Evolutionary conservation across 495 filamentous ascomycete genomes (phyloP).

Genomic region (Parathielavia hyrcaniae): DNA sequence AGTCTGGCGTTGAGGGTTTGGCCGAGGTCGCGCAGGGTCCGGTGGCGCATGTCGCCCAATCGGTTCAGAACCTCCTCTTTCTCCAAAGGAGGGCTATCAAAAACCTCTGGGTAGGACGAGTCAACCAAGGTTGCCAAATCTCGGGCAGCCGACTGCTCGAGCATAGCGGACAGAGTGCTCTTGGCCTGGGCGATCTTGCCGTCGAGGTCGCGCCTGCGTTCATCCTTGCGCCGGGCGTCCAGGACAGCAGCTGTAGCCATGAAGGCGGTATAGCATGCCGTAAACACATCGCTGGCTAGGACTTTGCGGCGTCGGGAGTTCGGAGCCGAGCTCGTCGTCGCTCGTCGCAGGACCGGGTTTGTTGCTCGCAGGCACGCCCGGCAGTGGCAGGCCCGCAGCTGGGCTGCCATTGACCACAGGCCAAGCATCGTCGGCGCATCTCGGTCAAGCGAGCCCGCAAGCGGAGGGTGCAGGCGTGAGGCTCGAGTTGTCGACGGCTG

Average conservation of each 20-base stretch:
- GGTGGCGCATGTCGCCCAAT: slow-evolving; percentile 8
- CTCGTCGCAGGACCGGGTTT: slow-evolving; percentile 29
- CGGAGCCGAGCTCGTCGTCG: slow-evolving; percentile 10
- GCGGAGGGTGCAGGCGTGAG: neutral
- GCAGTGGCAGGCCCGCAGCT: slow-evolving; percentile 59
- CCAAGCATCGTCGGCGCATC: slow-evolving; percentile 56
- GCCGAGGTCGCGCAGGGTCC: neutral
- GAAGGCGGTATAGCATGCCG: slow-evolving; percentile 64
- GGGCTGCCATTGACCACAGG: slow-evolving; percentile 63
- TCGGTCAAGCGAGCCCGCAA: slow-evolving; percentile 23
- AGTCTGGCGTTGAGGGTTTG: neutral
- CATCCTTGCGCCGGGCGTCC: slow-evolving; percentile 58
- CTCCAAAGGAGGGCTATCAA: neutral
- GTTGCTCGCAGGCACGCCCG: slow-evolving; percentile 54
- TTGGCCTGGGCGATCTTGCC: slow-evolving; percentile 45
- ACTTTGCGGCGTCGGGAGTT: slow-evolving; percentile 47
- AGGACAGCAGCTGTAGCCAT: slow-evolving; percentile 63
- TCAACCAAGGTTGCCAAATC: slow-evolving; percentile 21
- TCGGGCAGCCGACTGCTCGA: slow-evolving; percentile 18
- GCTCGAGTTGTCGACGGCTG: slow-evolving; percentile 6
- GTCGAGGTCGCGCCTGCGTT: slow-evolving; percentile 59
- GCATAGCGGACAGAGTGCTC: slow-evolving; percentile 10
- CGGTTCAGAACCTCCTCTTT: slow-evolving; percentile 4
- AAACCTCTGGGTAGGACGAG: slow-evolving; percentile 2
- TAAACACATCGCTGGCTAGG: slow-evolving; percentile 57